Percentiles rank a stretch among this genome's conserved stretches.
phyloP scores from a whole-genome alignment of 768 basidiomycete species.

The Mycena maculata region DNA sequence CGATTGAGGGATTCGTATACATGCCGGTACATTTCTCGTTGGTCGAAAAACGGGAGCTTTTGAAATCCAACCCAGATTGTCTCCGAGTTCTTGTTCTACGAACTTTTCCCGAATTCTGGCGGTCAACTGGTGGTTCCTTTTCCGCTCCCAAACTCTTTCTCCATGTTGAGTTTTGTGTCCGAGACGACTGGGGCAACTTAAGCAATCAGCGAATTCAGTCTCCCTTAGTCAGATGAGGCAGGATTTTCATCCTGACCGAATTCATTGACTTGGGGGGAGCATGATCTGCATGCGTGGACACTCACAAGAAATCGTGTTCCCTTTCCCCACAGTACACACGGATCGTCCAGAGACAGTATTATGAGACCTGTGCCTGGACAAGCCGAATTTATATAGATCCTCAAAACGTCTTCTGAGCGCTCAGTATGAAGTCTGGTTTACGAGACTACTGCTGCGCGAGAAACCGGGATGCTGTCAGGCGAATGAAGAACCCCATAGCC shows the following conservation, averaged over 20 bases:
- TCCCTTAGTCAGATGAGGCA: too few relatives aligned
- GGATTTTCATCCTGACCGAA: too few relatives aligned
- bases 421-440: too few relatives aligned
- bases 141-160: constrained; percentile 89
- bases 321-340: constrained; percentile 80
- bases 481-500: constrained; percentile 82
- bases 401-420: too few relatives aligned
- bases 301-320: constrained; percentile 82
- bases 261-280: constrained; percentile 84
- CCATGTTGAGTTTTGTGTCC: constrained; percentile 84
- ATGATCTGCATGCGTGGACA: constrained; percentile 85
- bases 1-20: constrained; percentile 89
- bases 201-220: constrained; percentile 80
- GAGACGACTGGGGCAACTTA: constrained; percentile 91
- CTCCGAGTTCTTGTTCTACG: constrained; percentile 66
- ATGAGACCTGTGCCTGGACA: constrained; percentile 80
- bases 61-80: constrained; percentile 77
- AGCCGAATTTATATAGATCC: too few relatives aligned
- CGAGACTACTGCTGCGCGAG: constrained; percentile 91
- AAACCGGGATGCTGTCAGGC: constrained; percentile 90
- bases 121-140: constrained; percentile 74
- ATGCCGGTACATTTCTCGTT: constrained; percentile 93
- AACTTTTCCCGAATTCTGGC: constrained; percentile 75
- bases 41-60: constrained; percentile 90
- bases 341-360: constrained; percentile 77